Evolutionary conservation across 164 flowering plant species (phyloP), one percentile per base, ranked within the genome.

Genomic region (Annona cherimola): DNA sequence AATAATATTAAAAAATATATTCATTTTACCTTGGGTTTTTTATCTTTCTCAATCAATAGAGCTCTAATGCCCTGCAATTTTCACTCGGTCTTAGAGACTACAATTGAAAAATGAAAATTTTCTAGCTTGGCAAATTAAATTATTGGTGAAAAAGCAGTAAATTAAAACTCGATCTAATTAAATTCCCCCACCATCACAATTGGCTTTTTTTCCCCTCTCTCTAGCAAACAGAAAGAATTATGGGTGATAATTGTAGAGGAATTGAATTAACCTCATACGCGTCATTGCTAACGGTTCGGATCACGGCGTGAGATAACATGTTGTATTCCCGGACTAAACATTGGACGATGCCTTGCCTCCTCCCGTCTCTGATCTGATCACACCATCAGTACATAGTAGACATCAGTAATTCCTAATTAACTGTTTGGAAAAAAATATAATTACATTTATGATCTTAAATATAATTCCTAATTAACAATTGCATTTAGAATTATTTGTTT

Each of bases 341-440:
- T 72, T 85, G 89, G 40, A 92, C 95, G 71, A 94, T 77, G 69
- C 93, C 92, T 80, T 87, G 90, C 39, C 85, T 83, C 79, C 97
- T 83, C 8, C 97, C 96, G 83, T 86, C 89, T 84, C 97, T 85
- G 55, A 94, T 87, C 98, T 94, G 91, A 57, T 7, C 54, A 66
- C n/a, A n/a, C n/a, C n/a, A n/a, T n/a, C n/a, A n/a, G n/a, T n/a
- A n/a, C n/a, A n/a, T n/a, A n/a, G n/a, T n/a, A n/a, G n/a, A n/a
- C n/a, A n/a, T n/a, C n/a, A n/a, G n/a, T n/a, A n/a, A n/a, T n/a
- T n/a, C n/a, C n/a, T n/a, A n/a, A n/a, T n/a, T n/a, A n/a, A n/a
- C n/a, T n/a, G n/a, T n/a, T n/a, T n/a, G n/a, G n/a, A n/a, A n/a
- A n/a, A n/a, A n/a, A n/a, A n/a, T n/a, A n/a, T n/a, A n/a, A n/a